Evolutionary conservation across 768 basidiomycete genomes (phyloP).

Genomic region (Sarcomyxa edulis): DNA sequence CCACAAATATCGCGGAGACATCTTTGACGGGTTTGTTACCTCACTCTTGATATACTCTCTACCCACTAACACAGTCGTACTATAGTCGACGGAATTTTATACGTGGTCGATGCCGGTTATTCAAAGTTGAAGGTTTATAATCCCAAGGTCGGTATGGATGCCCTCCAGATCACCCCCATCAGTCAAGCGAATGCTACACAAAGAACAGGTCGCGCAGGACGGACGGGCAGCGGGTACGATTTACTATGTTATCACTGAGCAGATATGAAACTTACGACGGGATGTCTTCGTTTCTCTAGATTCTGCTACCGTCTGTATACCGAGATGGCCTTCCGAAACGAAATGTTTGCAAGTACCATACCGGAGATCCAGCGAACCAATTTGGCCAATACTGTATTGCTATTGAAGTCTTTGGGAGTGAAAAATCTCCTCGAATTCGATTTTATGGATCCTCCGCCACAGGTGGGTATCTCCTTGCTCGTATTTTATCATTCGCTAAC

Average conservation of each 20-base stretch:
- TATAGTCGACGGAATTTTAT: slow-evolving; percentile 93
- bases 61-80: slow-evolving; percentile 11
- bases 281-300: slow-evolving; percentile 33
- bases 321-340: slow-evolving; percentile 94
- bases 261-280: no score
- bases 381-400: slow-evolving; percentile 90
- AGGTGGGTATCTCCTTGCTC: slow-evolving; percentile 38
- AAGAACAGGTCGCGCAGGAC: slow-evolving; percentile 91
- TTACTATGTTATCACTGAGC: no score
- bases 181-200: slow-evolving; percentile 98
- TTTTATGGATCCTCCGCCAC: slow-evolving; percentile 99
- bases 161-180: slow-evolving; percentile 97
- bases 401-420: slow-evolving; percentile 94
- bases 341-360: slow-evolving; percentile 92
- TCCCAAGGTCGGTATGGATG: slow-evolving; percentile 99
- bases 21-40: slow-evolving; percentile 75
- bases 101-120: slow-evolving; percentile 94
- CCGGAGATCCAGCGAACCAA: slow-evolving; percentile 99
- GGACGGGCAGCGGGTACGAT: slow-evolving; percentile 89
- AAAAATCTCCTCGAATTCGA: slow-evolving; percentile 98
- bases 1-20: slow-evolving; percentile 98
- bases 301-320: slow-evolving; percentile 97
- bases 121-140: slow-evolving; percentile 99
- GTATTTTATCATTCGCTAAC: background rate
- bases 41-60: slow-evolving; percentile 2